Percentiles rank a stretch among this genome's conserved stretches.
These are phyloP conservation scores for Camellia japonica DNA, from an alignment of 148 eudicot genomes.

Conservation along the genomic window DNA sequence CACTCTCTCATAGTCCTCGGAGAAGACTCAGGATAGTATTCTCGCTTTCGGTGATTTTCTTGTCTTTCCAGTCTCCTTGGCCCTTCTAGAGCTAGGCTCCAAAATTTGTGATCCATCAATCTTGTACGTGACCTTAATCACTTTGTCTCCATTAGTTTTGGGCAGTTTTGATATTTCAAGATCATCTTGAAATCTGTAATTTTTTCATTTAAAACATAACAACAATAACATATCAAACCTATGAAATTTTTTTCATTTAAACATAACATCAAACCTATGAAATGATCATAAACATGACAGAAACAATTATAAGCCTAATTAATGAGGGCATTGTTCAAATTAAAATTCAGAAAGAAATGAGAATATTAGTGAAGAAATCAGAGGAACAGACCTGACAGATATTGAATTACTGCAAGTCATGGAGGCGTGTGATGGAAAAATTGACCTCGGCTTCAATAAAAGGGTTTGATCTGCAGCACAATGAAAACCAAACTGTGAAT, in stretches of 20 bases:
- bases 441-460: background rate
- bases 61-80: too few species aligned
- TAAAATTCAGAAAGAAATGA: background rate
- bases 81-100: too few species aligned
- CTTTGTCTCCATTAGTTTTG: slow-evolving; percentile 13
- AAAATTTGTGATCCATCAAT: slow-evolving; percentile 21
- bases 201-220: too few species aligned
- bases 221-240: too few species aligned
- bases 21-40: slow-evolving; percentile 59
- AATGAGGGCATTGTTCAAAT: background rate
- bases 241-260: too few species aligned
- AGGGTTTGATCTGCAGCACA: slow-evolving; percentile 5
- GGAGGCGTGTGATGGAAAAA: slow-evolving; percentile 12
- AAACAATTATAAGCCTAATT: background rate
- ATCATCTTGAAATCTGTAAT: slow-evolving; percentile 47
- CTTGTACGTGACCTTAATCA: slow-evolving; percentile 27
- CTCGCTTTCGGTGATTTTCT: slow-evolving; percentile 35
- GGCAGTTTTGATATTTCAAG: slow-evolving; percentile 22
- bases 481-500: too few species aligned
- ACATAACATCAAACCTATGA: background rate
- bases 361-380: background rate
- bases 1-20: slow-evolving; percentile 56
- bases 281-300: background rate
- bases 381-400: slow-evolving; percentile 59
- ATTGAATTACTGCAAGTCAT: slow-evolving; percentile 54